Percentiles rank a stretch among this genome's conserved stretches.
Conservation (phyloP, 768 basidiomycete species). For the Lentinus brumalis region DNA sequence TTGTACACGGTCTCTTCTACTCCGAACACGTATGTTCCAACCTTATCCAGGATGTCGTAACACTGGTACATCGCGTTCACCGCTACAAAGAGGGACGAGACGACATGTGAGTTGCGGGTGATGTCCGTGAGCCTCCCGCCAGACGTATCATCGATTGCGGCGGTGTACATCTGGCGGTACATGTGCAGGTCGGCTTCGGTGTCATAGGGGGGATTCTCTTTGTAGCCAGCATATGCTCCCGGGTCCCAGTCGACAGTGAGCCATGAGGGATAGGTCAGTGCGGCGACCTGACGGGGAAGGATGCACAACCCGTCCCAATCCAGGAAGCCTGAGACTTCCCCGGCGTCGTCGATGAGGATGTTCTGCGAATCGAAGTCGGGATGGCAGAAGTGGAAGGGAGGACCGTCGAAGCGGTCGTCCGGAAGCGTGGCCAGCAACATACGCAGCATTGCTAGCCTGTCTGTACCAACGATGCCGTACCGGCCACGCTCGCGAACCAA, state of each 20-base stretch:
- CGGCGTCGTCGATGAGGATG: constrained; percentile 9
- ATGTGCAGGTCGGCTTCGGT: neutral
- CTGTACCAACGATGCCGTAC: no score
- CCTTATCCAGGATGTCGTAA: neutral
- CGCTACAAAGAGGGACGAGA: neutral
- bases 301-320: constrained; percentile 7
- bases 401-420: neutral
- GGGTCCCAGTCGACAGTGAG: constrained; percentile 9
- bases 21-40: constrained; percentile 8
- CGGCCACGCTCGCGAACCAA: no score
- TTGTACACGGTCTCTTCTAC: neutral
- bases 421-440: neutral
- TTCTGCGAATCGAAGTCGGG: constrained; percentile 8
- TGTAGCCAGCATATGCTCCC: neutral
- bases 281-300: neutral
- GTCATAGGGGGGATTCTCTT: neutral
- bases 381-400: constrained; percentile 2
- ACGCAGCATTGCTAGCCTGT: neutral
- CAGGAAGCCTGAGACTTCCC: neutral
- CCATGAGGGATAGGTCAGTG: neutral
- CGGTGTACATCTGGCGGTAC: constrained; percentile 6
- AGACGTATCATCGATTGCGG: neutral
- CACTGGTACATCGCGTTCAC: neutral
- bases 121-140: neutral
- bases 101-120: constrained; percentile 10